These are phyloP conservation scores for Zoysia pacifica DNA, from an alignment of 176 grass and related monocot species.

Conservation along the genomic window DNA sequence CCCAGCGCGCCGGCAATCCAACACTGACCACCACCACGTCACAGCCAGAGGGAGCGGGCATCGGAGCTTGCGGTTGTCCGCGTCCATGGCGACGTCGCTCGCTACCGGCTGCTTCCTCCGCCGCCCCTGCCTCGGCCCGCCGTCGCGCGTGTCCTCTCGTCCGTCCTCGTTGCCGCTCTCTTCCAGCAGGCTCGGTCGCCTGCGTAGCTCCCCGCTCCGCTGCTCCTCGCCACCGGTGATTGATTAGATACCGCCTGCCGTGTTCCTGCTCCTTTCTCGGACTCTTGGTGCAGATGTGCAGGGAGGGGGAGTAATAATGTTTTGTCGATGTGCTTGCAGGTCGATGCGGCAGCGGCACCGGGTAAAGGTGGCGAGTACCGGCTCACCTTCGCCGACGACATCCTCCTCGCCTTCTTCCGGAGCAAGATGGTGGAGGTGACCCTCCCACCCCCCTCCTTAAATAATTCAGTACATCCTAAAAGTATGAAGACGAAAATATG, in stretches of 20 bases:
- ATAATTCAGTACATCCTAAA: neutral
- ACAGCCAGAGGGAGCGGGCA: neutral
- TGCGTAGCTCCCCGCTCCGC: neutral
- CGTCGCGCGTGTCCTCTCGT: neutral
- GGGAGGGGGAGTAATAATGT: neutral
- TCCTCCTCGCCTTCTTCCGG: slow-evolving; percentile 48
- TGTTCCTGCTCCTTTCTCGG: neutral
- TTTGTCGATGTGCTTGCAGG: neutral
- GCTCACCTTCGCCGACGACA: slow-evolving; percentile 42
- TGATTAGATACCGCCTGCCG: neutral
- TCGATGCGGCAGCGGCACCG: neutral
- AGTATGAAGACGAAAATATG: no score
- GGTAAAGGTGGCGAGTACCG: slow-evolving; percentile 17
- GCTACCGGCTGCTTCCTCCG: neutral
- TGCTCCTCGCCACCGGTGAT: slow-evolving; percentile 44
- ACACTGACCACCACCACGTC: neutral
- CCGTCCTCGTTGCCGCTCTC: neutral
- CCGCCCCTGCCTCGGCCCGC: neutral
- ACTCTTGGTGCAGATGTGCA: neutral
- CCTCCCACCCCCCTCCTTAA: neutral
- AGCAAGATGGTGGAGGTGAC: slow-evolving; percentile 62
- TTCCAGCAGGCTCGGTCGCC: neutral
- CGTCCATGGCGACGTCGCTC: slow-evolving; percentile 26
- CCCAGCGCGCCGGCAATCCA: neutral
- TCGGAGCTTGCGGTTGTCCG: neutral